A percentile compares a stretch with the other conserved stretches of the same genome.
Conservation (phyloP, 106 monocot genomes). For the Cymbidium sinense region DNA sequence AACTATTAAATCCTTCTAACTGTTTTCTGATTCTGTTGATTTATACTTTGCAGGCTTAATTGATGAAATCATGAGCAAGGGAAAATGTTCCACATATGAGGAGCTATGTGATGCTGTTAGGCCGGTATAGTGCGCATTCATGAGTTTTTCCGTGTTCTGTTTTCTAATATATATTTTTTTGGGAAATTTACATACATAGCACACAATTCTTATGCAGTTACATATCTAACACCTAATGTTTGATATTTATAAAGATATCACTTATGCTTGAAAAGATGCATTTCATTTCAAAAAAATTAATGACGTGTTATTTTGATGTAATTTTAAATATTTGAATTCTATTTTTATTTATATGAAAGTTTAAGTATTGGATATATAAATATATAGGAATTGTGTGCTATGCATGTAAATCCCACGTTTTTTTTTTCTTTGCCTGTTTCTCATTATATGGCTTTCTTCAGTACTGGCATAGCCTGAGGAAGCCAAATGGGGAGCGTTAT, state of each 20-base stretch:
- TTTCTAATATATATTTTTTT: background rate
- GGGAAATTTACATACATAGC: too few species aligned
- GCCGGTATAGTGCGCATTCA: conserved; percentile 31
- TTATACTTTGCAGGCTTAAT: conserved; percentile 52
- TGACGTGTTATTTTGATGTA: too few species aligned
- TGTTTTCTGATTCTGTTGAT: background rate
- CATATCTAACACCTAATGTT: too few species aligned
- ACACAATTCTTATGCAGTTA: too few species aligned
- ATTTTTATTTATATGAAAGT: too few species aligned
- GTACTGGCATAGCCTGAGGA: conserved; percentile 77
- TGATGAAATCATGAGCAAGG: conserved; percentile 65
- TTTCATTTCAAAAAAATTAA: too few species aligned
- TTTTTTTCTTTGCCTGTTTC: background rate
- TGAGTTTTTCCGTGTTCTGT: background rate
- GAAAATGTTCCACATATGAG: conserved; percentile 45
- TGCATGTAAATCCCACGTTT: background rate
- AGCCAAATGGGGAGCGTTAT: conserved; percentile 73
- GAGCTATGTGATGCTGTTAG: conserved; percentile 73
- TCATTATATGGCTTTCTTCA: conserved; percentile 23
- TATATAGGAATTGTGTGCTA: too few species aligned
- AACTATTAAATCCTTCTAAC: background rate
- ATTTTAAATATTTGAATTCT: too few species aligned
- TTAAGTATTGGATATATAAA: too few species aligned
- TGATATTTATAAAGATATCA: too few species aligned
- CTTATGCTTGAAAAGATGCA: too few species aligned